Evolutionary conservation across 345 rosid genomes (phyloP).

Genomic region (Trapa bicornis): DNA sequence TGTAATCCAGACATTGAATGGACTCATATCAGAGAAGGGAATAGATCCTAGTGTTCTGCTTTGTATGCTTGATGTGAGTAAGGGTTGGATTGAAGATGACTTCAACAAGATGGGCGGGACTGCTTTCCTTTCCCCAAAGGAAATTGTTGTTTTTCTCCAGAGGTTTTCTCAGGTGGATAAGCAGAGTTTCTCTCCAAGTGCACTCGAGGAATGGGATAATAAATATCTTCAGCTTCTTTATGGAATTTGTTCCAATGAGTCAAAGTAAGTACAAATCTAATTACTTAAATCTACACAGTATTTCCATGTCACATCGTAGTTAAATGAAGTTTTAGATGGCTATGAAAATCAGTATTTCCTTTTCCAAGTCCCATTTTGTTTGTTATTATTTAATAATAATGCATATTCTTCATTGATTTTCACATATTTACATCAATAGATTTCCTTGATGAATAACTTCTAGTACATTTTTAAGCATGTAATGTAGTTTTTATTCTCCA

Average conservation of each 20-base stretch:
- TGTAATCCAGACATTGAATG: constrained; percentile 62
- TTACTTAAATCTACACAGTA: background rate
- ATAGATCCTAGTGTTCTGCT: constrained; percentile 87
- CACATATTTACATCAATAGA: no score
- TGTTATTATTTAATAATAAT: no score
- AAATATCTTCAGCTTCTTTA: constrained; percentile 88
- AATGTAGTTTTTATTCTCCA: background rate
- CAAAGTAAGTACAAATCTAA: constrained; percentile 34
- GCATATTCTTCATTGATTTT: no score
- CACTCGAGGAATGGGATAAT: constrained; percentile 82
- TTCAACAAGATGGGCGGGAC: constrained; percentile 47
- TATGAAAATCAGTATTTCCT: no score
- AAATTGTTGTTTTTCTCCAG: constrained; percentile 66
- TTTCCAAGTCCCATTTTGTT: no score
- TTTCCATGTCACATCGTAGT: background rate
- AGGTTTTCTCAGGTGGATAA: constrained; percentile 88
- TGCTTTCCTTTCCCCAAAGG: constrained; percentile 63
- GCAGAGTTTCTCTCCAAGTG: constrained; percentile 54
- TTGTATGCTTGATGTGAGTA: constrained; percentile 76
- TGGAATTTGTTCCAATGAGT: constrained; percentile 80
- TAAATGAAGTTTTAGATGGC: no score
- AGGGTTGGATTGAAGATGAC: constrained; percentile 88
- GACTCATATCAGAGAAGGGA: constrained; percentile 80
- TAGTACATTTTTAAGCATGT: background rate
- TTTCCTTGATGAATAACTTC: no score